Conservation (phyloP, 768 basidiomycete genomes). For the Rhodotorula diobovata region DNA sequence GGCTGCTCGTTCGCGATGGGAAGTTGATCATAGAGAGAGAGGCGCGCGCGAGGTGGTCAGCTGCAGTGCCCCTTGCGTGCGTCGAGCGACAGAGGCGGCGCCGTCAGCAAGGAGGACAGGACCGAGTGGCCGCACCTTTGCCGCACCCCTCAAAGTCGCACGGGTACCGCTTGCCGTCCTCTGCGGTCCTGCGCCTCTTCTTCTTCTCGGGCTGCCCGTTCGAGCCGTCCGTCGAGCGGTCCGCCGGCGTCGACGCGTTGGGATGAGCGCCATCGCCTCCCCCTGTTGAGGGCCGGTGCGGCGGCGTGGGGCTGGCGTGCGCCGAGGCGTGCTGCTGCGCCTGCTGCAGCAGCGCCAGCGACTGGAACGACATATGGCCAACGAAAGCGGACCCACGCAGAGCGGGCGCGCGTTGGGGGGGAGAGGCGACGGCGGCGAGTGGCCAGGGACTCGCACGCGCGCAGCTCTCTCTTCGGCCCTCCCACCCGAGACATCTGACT, state of each 20-base stretch:
- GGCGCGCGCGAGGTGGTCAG: no score
- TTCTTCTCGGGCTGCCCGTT: conserved; percentile 17
- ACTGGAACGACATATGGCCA: conserved; percentile 28
- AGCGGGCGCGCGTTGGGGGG: not conserved
- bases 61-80: no score
- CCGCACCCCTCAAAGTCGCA: conserved; percentile 32
- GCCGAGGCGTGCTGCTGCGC: not conserved
- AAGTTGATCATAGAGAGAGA: not conserved
- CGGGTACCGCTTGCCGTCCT: conserved; percentile 27
- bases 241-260: not conserved
- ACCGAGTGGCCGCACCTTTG: conserved; percentile 16
- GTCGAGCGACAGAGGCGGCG: not conserved
- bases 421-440: not conserved
- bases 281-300: not conserved
- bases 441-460: no score
- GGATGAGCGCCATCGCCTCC: not conserved
- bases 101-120: not conserved
- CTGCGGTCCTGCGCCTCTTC: conserved; percentile 17
- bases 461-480: no score
- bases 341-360: conserved; percentile 20
- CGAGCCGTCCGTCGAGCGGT: not conserved
- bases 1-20: conserved; percentile 4
- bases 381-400: no score
- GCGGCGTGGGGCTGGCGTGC: not conserved
- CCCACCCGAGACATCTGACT: no score